Percentiles rank a stretch among this genome's conserved stretches.
phyloP scores from a whole-genome alignment of 305 asterid species.

The Ajuga reptans region DNA sequence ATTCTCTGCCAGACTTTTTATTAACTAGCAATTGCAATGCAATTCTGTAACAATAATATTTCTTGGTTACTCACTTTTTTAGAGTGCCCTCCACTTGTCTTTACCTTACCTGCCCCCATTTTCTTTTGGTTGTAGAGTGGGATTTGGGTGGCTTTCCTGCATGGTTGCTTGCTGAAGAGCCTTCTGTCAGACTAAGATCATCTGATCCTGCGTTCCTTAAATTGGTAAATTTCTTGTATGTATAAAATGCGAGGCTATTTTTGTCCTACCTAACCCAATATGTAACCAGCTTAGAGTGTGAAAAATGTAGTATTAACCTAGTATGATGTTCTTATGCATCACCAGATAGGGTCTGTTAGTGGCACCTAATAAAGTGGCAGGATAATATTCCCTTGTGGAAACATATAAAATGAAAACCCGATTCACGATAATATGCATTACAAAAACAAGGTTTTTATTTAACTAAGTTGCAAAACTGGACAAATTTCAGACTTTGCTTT shows the following conservation, averaged over 20 bases:
- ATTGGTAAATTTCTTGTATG: conserved; percentile 41
- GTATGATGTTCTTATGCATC: not conserved
- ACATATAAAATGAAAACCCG: not conserved
- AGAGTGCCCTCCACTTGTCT: conserved; percentile 3
- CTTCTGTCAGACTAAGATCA: conserved; percentile 66
- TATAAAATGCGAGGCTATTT: not conserved
- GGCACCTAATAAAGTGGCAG: not conserved
- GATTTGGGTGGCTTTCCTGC: conserved; percentile 96
- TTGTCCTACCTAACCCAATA: not conserved
- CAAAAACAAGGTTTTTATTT: not conserved
- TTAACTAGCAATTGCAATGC: not conserved
- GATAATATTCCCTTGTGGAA: not conserved
- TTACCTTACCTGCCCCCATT: not conserved
- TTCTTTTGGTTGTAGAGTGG: conserved; percentile 60
- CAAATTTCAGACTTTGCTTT: not conserved
- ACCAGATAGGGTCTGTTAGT: not conserved
- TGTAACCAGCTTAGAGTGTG: not conserved
- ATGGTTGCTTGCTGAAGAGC: conserved; percentile 83
- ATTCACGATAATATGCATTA: not conserved
- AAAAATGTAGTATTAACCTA: not conserved
- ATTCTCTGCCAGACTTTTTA: not conserved
- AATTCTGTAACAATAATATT: not conserved
- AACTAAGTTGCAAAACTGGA: not conserved
- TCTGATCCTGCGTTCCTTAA: conserved; percentile 68
- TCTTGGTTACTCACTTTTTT: not conserved